Conservation (phyloP, 2,329 filamentous ascomycete genomes). For the Aspergillus sergii region DNA sequence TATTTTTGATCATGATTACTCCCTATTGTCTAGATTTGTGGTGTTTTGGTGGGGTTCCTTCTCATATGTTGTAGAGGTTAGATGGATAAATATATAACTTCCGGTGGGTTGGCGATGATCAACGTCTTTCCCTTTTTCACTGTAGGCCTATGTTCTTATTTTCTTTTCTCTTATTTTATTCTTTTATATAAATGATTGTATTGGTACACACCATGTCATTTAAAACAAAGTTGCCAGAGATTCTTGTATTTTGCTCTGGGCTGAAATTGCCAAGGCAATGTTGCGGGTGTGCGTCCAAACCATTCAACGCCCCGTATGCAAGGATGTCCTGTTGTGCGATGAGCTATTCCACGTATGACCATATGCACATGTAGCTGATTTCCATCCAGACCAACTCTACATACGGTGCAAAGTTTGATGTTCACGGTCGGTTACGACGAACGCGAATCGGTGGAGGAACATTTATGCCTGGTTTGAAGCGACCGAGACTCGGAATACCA, state of each 20-base stretch:
- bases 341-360: background rate
- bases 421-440: background rate
- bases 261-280: background rate
- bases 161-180: too few relatives aligned
- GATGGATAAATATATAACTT: background rate
- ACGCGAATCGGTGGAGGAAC: background rate
- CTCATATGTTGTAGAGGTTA: background rate
- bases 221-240: background rate
- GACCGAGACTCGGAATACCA: background rate
- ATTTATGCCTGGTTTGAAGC: background rate
- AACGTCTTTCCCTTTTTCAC: background rate
- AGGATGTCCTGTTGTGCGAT: background rate
- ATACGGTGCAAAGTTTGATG: background rate
- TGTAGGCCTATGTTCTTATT: background rate
- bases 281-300: background rate
- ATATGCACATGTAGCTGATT: background rate
- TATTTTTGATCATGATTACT: too few relatives aligned
- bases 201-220: background rate
- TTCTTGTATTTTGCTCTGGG: background rate
- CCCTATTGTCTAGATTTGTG: background rate
- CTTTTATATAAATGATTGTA: background rate
- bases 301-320: background rate
- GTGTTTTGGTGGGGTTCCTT: background rate
- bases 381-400: background rate
- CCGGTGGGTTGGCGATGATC: background rate